Conservation (phyloP, 441 rosid genomes). For the Flueggea neowawraea region DNA sequence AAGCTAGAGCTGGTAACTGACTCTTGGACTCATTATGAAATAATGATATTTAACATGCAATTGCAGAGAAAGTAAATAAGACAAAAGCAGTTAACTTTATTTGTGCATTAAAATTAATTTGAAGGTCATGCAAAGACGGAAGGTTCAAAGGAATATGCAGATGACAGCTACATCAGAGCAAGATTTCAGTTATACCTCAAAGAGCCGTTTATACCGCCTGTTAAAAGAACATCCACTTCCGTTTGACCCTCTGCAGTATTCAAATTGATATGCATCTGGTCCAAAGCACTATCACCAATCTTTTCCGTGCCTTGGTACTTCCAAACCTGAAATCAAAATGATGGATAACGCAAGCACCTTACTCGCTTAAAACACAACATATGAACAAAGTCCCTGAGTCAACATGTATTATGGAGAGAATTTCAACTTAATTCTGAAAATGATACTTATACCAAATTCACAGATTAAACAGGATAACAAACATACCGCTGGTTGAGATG, state of each 20-base stretch:
- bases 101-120: no score
- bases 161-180: constrained; percentile 8
- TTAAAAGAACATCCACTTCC: constrained; percentile 37
- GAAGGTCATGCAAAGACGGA: no score
- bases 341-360: no score
- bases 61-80: no score
- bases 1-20: no score
- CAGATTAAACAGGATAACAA: not conserved
- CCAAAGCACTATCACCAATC: constrained; percentile 53
- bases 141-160: not conserved
- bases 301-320: constrained; percentile 31
- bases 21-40: no score
- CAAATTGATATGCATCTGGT: constrained; percentile 31
- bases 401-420: no score
- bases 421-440: not conserved
- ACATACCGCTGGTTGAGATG: constrained; percentile 54
- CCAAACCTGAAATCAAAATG: constrained; percentile 37
- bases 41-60: no score
- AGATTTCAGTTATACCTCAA: constrained; percentile 46
- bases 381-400: no score
- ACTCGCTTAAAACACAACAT: no score
- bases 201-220: constrained; percentile 53
- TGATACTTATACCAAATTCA: not conserved
- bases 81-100: no score
- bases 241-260: constrained; percentile 54